phyloP scores from a whole-genome alignment of 2,329 filamentous ascomycete genomes.

The Pseudogymnoascus sp. region DNA sequence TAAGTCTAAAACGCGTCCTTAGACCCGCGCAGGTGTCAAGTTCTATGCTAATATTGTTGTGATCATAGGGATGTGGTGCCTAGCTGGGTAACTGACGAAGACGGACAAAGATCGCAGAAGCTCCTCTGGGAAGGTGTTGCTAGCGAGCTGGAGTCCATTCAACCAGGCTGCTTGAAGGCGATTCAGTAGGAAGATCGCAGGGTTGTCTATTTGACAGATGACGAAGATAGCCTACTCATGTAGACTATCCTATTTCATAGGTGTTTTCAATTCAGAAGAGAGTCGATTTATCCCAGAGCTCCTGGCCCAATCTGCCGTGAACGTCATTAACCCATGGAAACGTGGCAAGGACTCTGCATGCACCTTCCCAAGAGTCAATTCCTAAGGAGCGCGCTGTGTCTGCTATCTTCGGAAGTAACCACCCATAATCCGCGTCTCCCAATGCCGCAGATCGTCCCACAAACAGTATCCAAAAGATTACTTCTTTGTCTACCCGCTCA shows the following conservation, averaged over 20 bases:
- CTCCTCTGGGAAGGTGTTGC: slow-evolving; percentile 26
- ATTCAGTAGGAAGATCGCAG: slow-evolving; percentile 10
- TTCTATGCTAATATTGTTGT: background rate
- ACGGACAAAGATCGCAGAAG: slow-evolving; percentile 20
- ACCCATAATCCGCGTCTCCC: slow-evolving; percentile 1
- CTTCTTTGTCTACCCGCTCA: slow-evolving; percentile 14
- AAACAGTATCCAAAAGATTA: slow-evolving; percentile 22
- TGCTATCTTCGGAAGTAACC: slow-evolving; percentile 13
- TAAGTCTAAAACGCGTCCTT: slow-evolving; percentile 5
- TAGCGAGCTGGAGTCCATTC: slow-evolving; percentile 24
- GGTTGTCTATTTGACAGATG: background rate
- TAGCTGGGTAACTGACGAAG: slow-evolving; percentile 22
- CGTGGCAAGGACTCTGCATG: slow-evolving; percentile 14
- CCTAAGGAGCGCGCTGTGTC: slow-evolving; percentile 11
- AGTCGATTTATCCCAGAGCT: background rate
- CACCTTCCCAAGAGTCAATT: slow-evolving; percentile 16
- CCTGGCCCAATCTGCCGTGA: slow-evolving; percentile 16
- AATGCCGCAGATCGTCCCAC: slow-evolving; percentile 14
- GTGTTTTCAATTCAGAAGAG: background rate
- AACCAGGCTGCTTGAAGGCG: slow-evolving; percentile 25
- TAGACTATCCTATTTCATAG: background rate
- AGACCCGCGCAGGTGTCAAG: background rate
- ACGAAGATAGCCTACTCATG: background rate
- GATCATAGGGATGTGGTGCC: slow-evolving; percentile 11
- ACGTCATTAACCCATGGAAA: slow-evolving; percentile 24